Conservation (phyloP, 176 grass and related monocot species). For the Tuctoria greenei region DNA sequence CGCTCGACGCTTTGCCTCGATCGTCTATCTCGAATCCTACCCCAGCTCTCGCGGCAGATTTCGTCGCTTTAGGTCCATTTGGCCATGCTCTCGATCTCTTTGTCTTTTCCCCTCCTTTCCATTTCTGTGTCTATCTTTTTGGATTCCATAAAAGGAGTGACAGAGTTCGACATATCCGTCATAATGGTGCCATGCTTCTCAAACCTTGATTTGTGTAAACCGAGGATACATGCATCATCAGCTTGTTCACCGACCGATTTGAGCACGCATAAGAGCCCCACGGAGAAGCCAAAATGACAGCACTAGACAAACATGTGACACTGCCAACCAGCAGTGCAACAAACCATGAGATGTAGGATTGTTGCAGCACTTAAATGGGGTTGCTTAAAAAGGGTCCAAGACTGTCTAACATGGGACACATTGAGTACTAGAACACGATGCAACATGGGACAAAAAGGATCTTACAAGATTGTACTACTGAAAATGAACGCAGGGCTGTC, state of each 20-base stretch:
- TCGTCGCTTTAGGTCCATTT: slow-evolving; percentile 3
- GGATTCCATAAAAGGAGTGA: neutral
- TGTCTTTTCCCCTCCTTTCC: too few relatives aligned
- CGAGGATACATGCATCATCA: neutral
- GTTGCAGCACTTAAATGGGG: neutral
- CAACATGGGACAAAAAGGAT: neutral
- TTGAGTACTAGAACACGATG: neutral
- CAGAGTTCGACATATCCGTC: neutral
- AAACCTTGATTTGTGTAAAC: neutral
- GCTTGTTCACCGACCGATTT: neutral
- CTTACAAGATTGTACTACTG: neutral
- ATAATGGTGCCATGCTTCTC: neutral
- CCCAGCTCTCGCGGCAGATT: slow-evolving; percentile 11
- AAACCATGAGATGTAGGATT: neutral
- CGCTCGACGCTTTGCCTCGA: neutral
- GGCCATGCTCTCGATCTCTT: neutral
- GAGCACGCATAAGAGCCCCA: neutral
- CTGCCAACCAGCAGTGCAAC: neutral
- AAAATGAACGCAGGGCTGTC: neutral
- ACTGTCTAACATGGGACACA: neutral
- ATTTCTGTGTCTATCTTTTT: neutral
- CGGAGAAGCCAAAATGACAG: slow-evolving; percentile 4
- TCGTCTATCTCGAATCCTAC: slow-evolving; percentile 3
- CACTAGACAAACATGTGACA: neutral
- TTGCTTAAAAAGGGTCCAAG: neutral